Evolutionary conservation across 345 rosid genomes (phyloP).

Genomic region (Camelina hispida): DNA sequence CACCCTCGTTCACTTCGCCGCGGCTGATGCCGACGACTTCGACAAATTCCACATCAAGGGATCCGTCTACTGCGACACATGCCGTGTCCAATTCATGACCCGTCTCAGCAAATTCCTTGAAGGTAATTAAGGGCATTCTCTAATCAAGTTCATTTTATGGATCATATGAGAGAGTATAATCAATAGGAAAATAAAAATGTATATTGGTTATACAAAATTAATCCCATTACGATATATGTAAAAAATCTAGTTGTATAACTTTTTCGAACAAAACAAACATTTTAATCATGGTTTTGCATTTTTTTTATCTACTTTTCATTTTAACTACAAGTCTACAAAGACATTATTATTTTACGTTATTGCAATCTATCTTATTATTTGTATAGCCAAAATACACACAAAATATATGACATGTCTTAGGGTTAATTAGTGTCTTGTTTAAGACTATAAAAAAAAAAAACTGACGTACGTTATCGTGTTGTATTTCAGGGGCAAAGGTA

Average conservation of each 20-base stretch:
- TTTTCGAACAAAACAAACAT: too few relatives aligned
- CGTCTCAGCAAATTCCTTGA: slow-evolving; percentile 49
- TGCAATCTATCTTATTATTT: too few relatives aligned
- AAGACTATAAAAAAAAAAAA: neutral
- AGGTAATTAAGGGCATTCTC: slow-evolving; percentile 42
- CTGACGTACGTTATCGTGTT: neutral
- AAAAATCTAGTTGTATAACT: too few relatives aligned
- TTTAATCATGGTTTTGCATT: neutral
- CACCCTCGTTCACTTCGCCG: slow-evolving; percentile 45
- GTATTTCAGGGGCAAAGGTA: slow-evolving; percentile 57
- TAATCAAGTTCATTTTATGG: neutral
- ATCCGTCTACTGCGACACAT: slow-evolving; percentile 68
- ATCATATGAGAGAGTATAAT: neutral
- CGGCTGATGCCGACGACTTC: slow-evolving; percentile 42
- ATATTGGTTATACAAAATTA: neutral
- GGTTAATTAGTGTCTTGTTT: neutral
- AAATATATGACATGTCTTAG: neutral
- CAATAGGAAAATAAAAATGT: neutral
- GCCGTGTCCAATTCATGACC: slow-evolving; percentile 68
- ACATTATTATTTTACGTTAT: too few relatives aligned
- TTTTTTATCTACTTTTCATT: neutral
- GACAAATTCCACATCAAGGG: slow-evolving; percentile 55
- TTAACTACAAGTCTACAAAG: too few relatives aligned
- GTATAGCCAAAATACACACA: too few relatives aligned
- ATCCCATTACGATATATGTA: neutral